A percentile compares a stretch with the other conserved stretches of the same genome.
phyloP scores from a whole-genome alignment of 169 alveolate genomes.

The Plasmodium blacklocki region DNA sequence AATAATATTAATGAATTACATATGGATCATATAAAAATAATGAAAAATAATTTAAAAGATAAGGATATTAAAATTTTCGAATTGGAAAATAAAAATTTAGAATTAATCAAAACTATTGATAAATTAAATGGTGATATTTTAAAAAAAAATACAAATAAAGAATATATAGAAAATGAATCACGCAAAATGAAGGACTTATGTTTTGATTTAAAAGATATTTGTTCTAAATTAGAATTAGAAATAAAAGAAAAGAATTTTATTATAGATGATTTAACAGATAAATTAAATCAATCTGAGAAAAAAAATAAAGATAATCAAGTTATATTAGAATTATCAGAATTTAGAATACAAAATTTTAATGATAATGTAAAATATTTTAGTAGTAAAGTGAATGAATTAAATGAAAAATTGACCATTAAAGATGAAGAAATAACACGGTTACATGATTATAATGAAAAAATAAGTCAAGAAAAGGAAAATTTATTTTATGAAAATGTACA shows the following conservation, averaged over 20 bases:
- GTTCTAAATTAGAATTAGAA: slow-evolving; percentile 68
- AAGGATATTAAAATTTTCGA: slow-evolving; percentile 69
- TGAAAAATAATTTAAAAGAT: slow-evolving; percentile 68
- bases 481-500: slow-evolving; percentile 18
- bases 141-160: slow-evolving; percentile 21
- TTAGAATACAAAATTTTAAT: slow-evolving; percentile 75
- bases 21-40: slow-evolving; percentile 58
- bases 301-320: slow-evolving; percentile 76
- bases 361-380: slow-evolving; percentile 70
- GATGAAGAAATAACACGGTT: slow-evolving; percentile 46
- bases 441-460: slow-evolving; percentile 61
- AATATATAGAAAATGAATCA: slow-evolving; percentile 47
- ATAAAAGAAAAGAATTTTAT: slow-evolving; percentile 61
- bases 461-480: slow-evolving; percentile 62
- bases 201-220: slow-evolving; percentile 76
- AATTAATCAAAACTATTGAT: slow-evolving; percentile 56
- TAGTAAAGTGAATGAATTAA: slow-evolving; percentile 65
- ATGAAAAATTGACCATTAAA: slow-evolving; percentile 47
- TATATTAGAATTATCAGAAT: slow-evolving; percentile 75
- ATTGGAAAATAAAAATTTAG: slow-evolving; percentile 66
- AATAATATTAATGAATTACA: slow-evolving; percentile 30
- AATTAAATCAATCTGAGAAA: slow-evolving; percentile 49
- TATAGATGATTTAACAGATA: slow-evolving; percentile 67
- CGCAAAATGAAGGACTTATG: slow-evolving; percentile 63
- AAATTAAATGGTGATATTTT: slow-evolving; percentile 47